A percentile compares a stretch with the other conserved stretches of the same genome.
These are phyloP conservation scores for Dothistroma pini DNA, from an alignment of 2,329 filamentous ascomycete genomes.

Conservation along the genomic window DNA sequence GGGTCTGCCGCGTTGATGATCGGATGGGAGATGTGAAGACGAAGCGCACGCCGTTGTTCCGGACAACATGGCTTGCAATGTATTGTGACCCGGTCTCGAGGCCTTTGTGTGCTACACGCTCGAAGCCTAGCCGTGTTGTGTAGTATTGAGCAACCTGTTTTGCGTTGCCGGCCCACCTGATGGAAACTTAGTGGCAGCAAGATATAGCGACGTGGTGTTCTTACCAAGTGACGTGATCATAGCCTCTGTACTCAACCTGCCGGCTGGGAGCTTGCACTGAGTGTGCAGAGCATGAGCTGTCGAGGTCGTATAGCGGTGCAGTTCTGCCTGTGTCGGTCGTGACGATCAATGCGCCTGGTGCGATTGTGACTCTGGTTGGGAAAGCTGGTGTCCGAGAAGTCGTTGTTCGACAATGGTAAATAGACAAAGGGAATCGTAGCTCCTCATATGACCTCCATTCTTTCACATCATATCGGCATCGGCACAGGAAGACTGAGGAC, in stretches of 20 bases:
- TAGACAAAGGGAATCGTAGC: background rate
- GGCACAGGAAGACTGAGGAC: background rate
- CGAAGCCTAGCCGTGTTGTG: slow-evolving; percentile 81
- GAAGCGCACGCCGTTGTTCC: slow-evolving; percentile 72
- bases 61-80: slow-evolving; percentile 78
- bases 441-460: background rate
- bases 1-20: slow-evolving; percentile 29
- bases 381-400: background rate
- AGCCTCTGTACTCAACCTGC: slow-evolving; percentile 62
- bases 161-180: background rate
- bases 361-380: slow-evolving; percentile 26
- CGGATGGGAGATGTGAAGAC: slow-evolving; percentile 80
- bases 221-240: slow-evolving; percentile 89
- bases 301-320: slow-evolving; percentile 21
- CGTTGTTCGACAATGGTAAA: background rate
- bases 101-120: slow-evolving; percentile 75
- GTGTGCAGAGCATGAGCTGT: slow-evolving; percentile 10
- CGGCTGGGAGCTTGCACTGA: slow-evolving; percentile 10
- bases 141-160: slow-evolving; percentile 83
- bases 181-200: background rate
- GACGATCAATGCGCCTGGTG: slow-evolving; percentile 38
- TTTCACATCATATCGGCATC: background rate
- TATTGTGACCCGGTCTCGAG: slow-evolving; percentile 82
- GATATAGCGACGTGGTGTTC: background rate
- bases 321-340: slow-evolving; percentile 31